phyloP scores from a whole-genome alignment of 2,329 filamentous ascomycete genomes.

The Ambrosiella beaveri region DNA sequence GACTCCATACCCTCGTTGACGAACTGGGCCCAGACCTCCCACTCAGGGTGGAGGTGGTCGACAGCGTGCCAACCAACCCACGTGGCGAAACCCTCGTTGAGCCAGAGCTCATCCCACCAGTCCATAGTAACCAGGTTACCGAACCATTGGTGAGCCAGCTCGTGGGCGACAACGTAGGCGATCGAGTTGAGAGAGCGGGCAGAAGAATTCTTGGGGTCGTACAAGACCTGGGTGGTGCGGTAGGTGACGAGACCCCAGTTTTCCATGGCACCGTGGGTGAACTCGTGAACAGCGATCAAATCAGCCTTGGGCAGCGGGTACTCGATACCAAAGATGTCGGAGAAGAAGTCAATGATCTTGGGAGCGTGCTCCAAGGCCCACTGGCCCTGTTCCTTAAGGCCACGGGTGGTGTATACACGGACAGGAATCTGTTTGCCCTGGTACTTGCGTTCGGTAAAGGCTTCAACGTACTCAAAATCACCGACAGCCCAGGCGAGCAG shows the following conservation, averaged over 20 bases:
- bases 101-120: slow-evolving; percentile 88
- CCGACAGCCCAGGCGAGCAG: slow-evolving; percentile 87
- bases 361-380: slow-evolving; percentile 84
- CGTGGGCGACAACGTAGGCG: slow-evolving; percentile 95
- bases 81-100: slow-evolving; percentile 92
- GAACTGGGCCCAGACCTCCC: slow-evolving; percentile 96
- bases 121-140: slow-evolving; percentile 93
- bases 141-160: slow-evolving; percentile 93
- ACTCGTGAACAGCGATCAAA: slow-evolving; percentile 80
- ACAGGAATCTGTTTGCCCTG: slow-evolving; percentile 83
- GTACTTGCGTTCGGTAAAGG: slow-evolving; percentile 75
- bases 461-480: slow-evolving; percentile 93
- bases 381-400: slow-evolving; percentile 80
- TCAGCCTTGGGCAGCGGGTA: slow-evolving; percentile 89
- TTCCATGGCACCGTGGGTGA: slow-evolving; percentile 79
- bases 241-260: slow-evolving; percentile 97
- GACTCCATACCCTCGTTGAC: slow-evolving; percentile 87
- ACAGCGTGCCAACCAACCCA: slow-evolving; percentile 95
- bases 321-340: slow-evolving; percentile 81
- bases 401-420: slow-evolving; percentile 85
- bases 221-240: slow-evolving; percentile 86
- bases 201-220: slow-evolving; percentile 82
- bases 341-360: slow-evolving; percentile 91
- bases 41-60: slow-evolving; percentile 85
- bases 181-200: slow-evolving; percentile 82